These are phyloP conservation scores for Verticillium albo-atrum DNA, from an alignment of 2,329 filamentous ascomycete genomes.

Conservation along the genomic window DNA sequence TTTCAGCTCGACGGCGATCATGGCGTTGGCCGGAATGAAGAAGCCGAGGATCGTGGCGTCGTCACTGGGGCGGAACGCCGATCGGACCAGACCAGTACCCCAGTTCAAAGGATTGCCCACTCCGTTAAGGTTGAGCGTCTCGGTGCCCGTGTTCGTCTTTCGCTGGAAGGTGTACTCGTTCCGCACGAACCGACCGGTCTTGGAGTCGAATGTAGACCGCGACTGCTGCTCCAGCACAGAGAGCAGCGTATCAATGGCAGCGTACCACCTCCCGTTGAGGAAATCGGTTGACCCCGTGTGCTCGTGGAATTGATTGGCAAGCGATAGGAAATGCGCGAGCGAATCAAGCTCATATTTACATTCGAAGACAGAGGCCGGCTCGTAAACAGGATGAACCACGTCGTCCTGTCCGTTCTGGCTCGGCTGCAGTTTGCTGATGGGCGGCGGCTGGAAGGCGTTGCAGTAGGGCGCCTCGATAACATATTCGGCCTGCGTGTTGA, in stretches of 20 bases:
- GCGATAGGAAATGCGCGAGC: conserved; percentile 80
- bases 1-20: conserved; percentile 87
- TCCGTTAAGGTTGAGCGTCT: conserved; percentile 78
- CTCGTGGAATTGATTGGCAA: conserved; percentile 82
- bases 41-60: conserved; percentile 93
- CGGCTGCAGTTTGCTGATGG: conserved; percentile 68
- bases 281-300: conserved; percentile 76
- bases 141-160: conserved; percentile 74
- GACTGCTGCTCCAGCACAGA: conserved; percentile 74
- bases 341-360: conserved; percentile 99
- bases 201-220: conserved; percentile 69
- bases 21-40: conserved; percentile 92
- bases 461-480: conserved; percentile 95
- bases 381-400: conserved; percentile 78
- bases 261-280: conserved; percentile 71
- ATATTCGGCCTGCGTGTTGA: conserved; percentile 94
- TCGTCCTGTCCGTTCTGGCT: conserved; percentile 80
- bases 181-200: conserved; percentile 54
- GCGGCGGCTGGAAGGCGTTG: conserved; percentile 95
- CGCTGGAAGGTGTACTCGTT: conserved; percentile 90
- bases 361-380: conserved; percentile 83
- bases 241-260: conserved; percentile 71
- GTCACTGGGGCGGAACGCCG: conserved; percentile 90
- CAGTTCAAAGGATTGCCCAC: conserved; percentile 87
- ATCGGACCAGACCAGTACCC: conserved; percentile 81